A percentile compares a stretch with the other conserved stretches of the same genome.
phyloP scores from a whole-genome alignment of 495 filamentous ascomycete species.

The Cudoniella acicularis region DNA sequence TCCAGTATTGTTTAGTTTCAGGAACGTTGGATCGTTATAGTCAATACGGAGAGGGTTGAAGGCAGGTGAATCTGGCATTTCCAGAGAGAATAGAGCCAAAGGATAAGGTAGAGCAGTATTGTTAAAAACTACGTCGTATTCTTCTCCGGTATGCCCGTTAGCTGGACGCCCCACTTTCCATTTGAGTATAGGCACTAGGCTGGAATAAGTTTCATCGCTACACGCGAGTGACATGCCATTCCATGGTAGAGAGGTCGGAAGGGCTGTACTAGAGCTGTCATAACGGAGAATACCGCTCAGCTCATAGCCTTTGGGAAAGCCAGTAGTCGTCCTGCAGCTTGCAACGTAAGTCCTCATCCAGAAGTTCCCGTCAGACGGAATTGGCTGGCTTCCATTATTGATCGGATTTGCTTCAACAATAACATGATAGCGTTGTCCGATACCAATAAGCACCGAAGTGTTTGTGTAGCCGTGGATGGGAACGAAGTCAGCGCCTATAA shows the following conservation, averaged over 20 bases:
- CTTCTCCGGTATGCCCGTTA: neutral
- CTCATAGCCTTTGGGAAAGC: neutral
- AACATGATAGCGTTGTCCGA: conserved; percentile 67
- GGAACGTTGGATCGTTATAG: conserved; percentile 1
- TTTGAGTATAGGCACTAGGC: neutral
- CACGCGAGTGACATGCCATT: neutral
- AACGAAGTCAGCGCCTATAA: conserved; percentile 46
- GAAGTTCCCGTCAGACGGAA: neutral
- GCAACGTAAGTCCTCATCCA: conserved; percentile 1
- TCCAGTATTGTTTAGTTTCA: neutral
- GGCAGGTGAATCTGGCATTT: conserved; percentile 47
- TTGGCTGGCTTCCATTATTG: conserved; percentile 25
- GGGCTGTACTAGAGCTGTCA: neutral
- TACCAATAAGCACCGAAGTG: conserved; percentile 50
- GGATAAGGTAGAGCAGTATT: neutral
- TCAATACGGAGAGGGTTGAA: conserved; percentile 20
- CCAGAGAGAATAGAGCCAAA: neutral
- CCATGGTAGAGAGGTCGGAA: neutral
- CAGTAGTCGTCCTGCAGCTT: neutral
- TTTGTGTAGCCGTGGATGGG: conserved; percentile 44
- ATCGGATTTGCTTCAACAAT: conserved; percentile 66
- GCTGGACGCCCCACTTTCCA: neutral
- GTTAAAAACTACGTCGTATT: no score
- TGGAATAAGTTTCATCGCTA: neutral
- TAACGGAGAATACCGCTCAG: conserved; percentile 5